Percentiles rank a stretch among this genome's conserved stretches.
Conservation (phyloP, 2,329 filamentous ascomycete species). For the Rutstroemia sp. region DNA sequence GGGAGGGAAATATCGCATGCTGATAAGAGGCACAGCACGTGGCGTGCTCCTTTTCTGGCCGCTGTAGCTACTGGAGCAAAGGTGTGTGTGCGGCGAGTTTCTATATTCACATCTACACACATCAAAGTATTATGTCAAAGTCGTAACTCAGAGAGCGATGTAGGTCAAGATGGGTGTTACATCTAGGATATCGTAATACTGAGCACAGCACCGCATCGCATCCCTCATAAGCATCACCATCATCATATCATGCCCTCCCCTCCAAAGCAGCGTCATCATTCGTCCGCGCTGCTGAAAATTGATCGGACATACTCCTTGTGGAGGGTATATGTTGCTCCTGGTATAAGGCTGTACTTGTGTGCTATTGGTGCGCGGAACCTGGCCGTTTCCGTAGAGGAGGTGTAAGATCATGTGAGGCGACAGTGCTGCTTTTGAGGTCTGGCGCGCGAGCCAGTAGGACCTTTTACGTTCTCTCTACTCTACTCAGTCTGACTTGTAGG, state of each 20-base stretch:
- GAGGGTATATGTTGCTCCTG: slow-evolving; percentile 11
- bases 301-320: slow-evolving; percentile 2
- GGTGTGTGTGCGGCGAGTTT: background rate
- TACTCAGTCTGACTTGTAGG: background rate
- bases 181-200: slow-evolving; percentile 8
- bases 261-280: background rate
- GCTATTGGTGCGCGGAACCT: slow-evolving; percentile 13
- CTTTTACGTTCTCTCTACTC: background rate
- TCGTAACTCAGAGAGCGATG: slow-evolving; percentile 2
- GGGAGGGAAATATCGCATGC: slow-evolving; percentile 5
- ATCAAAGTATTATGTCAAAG: background rate
- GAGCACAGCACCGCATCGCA: background rate
- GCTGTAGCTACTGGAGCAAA: background rate
- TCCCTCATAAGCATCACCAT: background rate
- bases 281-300: background rate
- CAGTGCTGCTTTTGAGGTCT: slow-evolving; percentile 8
- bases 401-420: slow-evolving; percentile 10
- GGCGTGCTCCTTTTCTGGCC: background rate
- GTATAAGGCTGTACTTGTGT: slow-evolving; percentile 10
- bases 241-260: background rate
- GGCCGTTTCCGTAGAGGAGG: slow-evolving; percentile 5
- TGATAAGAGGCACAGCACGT: slow-evolving; percentile 8
- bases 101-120: too few relatives aligned
- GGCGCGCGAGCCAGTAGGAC: background rate
- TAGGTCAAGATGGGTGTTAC: slow-evolving; percentile 8